Conservation (phyloP, 768 basidiomycete genomes). For the Pseudohyphozyma bogoriensis region DNA sequence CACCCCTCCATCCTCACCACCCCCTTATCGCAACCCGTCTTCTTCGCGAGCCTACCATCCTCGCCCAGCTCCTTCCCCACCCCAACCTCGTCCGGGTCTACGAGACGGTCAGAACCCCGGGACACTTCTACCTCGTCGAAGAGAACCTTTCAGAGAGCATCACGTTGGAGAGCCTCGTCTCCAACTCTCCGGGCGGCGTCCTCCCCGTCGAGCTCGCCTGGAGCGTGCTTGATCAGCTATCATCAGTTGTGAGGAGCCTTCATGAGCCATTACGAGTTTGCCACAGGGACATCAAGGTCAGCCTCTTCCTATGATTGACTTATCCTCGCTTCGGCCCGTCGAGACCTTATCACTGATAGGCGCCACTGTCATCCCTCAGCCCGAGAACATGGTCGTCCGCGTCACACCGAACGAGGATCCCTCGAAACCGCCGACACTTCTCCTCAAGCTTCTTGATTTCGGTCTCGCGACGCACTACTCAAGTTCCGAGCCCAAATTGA, state of each 20-base stretch:
- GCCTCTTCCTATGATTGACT: neutral
- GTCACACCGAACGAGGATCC: neutral
- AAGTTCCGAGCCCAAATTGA: conserved; percentile 38
- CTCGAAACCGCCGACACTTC: neutral
- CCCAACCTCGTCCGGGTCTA: conserved; percentile 41
- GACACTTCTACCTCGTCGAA: conserved; percentile 42
- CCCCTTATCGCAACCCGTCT: conserved; percentile 42
- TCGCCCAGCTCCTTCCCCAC: conserved; percentile 41
- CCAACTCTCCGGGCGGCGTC: conserved; percentile 14
- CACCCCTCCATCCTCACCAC: conserved; percentile 42
- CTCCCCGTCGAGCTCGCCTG: conserved; percentile 8
- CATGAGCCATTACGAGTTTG: conserved; percentile 34
- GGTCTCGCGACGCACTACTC: conserved; percentile 43
- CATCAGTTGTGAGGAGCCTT: conserved; percentile 38
- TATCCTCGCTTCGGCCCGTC: neutral
- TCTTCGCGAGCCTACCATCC: conserved; percentile 41
- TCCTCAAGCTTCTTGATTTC: conserved; percentile 41
- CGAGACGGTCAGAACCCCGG: conserved; percentile 40
- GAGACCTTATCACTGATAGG: no score
- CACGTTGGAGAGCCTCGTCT: conserved; percentile 37
- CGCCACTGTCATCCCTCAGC: conserved; percentile 5
- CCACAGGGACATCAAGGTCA: conserved; percentile 35
- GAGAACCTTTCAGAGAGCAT: conserved; percentile 34
- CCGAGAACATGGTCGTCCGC: conserved; percentile 34
- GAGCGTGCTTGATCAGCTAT: conserved; percentile 40